Base-by-base conservation (phyloP, 208 protist genomes). In the Crithidia thermophila region DNA sequence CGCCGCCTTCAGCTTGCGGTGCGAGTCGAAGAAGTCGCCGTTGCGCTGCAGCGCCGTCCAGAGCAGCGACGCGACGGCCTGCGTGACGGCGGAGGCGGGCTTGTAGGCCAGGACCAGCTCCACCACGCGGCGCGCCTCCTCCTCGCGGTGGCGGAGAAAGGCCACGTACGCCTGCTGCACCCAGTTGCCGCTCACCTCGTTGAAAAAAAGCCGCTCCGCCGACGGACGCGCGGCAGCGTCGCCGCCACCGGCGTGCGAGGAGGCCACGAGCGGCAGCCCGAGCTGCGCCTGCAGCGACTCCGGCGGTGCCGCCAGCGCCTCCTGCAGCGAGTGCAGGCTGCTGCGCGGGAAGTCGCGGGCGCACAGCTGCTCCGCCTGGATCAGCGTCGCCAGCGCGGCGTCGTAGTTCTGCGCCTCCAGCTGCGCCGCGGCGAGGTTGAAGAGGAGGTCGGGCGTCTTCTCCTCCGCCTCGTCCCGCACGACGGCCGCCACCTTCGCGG, bases 81-180 rank as follows among this genome's bases (percentile, higher is more conserved):
- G 66, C 11, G 81, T 89, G 14, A 91, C 78, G 14, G 74, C 64
- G 16, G 87, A 94, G 30, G 73, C 69, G 8, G 87, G 85, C 53
- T 85, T 85, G 40, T 69, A 72, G 18, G 56, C 70, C 14, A 94
- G 61, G 9, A 95, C 77, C 30, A 90, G 47, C 34, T 77, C 49
- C 7, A 94, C 72, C 42, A 88, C 70, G 5, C 51, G 55, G 6
- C 45, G 59, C 10, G 85, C 83, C n/a, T 85, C 72, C 0, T 77
- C 82, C 47, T 89, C 79, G 62, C 88, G 60, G 31, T 82, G 64
- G 13, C 53, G 75, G 20, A 74, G 58, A 42, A 87, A 79, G 23
- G 79, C 39, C 30, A 91, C 76, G 75, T 83, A 95, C 14, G 90
- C 87, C 71, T 89, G 84, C 70, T 95, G 90, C 27, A 91, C 75